Conservation (phyloP, 108 stramenopile species). For the Cylindrotheca closterium region DNA sequence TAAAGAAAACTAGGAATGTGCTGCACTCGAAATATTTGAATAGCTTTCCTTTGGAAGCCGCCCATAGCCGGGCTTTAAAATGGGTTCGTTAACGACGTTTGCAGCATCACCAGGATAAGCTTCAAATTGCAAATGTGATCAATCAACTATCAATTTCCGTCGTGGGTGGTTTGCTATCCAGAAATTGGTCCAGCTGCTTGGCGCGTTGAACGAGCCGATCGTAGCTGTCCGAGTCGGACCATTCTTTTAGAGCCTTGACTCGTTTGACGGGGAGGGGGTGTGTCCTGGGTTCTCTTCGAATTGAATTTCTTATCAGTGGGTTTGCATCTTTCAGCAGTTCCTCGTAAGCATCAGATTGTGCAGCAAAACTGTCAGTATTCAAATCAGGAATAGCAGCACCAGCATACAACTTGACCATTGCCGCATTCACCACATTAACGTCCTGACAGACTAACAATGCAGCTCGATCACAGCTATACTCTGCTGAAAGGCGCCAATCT, state of each 20-base stretch:
- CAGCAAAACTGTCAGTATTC: slow-evolving; percentile 51
- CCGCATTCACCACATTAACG: slow-evolving; percentile 51
- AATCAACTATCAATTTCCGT: no score
- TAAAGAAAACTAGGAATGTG: no score
- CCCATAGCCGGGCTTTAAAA: no score
- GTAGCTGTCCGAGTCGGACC: slow-evolving; percentile 46
- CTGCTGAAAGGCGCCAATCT: slow-evolving; percentile 71
- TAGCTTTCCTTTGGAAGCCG: no score
- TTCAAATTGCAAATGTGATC: no score
- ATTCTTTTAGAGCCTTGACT: slow-evolving; percentile 62
- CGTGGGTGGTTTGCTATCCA: background rate
- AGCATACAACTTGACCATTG: slow-evolving; percentile 69
- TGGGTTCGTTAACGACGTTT: no score
- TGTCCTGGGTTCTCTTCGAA: slow-evolving; percentile 39
- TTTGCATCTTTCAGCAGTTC: slow-evolving; percentile 32
- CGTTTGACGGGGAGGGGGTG: slow-evolving; percentile 72
- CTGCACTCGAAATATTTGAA: no score
- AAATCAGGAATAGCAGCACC: slow-evolving; percentile 40
- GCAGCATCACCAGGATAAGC: no score
- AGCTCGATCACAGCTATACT: slow-evolving; percentile 78
- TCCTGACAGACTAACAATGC: slow-evolving; percentile 73
- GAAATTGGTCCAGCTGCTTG: background rate
- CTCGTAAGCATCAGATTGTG: slow-evolving; percentile 65
- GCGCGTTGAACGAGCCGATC: slow-evolving; percentile 9
- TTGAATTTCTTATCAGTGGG: slow-evolving; percentile 37